A percentile compares a stretch with the other conserved stretches of the same genome.
phyloP scores from a whole-genome alignment of 2,329 filamentous ascomycete species.

The Rutstroemia sp. region DNA sequence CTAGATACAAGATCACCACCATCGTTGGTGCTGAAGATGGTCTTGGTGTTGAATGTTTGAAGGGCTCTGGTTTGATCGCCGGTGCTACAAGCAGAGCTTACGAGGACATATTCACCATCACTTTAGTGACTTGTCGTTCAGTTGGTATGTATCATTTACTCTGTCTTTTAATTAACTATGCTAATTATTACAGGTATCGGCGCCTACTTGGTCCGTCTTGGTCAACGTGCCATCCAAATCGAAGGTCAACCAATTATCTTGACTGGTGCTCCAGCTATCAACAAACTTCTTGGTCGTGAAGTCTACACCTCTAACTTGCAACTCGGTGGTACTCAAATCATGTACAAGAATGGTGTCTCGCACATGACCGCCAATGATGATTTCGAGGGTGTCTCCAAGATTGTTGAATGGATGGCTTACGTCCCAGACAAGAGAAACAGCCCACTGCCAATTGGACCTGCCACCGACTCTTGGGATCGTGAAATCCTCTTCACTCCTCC shows the following conservation, averaged over 20 bases:
- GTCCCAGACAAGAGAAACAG: constrained; percentile 92
- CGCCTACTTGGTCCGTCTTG: constrained; percentile 96
- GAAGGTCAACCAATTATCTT: constrained; percentile 98
- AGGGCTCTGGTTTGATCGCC: constrained; percentile 95
- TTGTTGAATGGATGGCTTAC: constrained; percentile 96
- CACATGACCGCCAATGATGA: constrained; percentile 98
- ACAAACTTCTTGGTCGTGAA: constrained; percentile 95
- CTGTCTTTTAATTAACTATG: constrained; percentile 2
- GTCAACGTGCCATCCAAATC: constrained; percentile 96
- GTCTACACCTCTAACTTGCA: constrained; percentile 99
- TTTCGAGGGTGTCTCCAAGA: constrained; percentile 95
- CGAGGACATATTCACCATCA: constrained; percentile 98
- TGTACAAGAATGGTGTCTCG: constrained; percentile 99
- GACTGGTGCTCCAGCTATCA: constrained; percentile 92
- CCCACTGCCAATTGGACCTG: constrained; percentile 86
- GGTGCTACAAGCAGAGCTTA: constrained; percentile 96
- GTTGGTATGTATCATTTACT: constrained; percentile 55
- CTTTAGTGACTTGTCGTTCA: constrained; percentile 93
- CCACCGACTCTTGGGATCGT: constrained; percentile 83
- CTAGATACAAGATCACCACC: constrained; percentile 87
- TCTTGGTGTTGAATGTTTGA: constrained; percentile 93
- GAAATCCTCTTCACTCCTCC: constrained; percentile 77
- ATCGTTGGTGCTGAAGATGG: constrained; percentile 91
- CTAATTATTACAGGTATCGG: constrained; percentile 63
- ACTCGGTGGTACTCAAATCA: constrained; percentile 99